Percentiles rank a stretch among this genome's conserved stretches.
Evolutionary conservation across 192 early-diverging fungal genomes (phyloP).

Genomic region (Podila minutissima): DNA sequence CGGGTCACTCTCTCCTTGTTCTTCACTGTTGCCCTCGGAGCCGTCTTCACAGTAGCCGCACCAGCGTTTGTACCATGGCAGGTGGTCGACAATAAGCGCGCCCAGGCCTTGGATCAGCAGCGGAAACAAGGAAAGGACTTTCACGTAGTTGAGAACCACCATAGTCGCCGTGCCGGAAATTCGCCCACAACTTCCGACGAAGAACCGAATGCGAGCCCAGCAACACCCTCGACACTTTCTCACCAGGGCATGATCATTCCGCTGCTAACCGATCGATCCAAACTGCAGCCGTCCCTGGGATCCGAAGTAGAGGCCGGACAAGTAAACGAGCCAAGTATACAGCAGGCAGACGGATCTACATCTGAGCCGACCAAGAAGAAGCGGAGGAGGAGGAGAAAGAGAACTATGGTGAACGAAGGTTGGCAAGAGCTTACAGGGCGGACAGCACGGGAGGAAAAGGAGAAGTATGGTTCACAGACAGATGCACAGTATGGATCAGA

Average conservation of each 20-base stretch:
- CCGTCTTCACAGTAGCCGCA: slow-evolving; percentile 60
- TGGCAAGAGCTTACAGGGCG: slow-evolving; percentile 49
- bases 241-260: slow-evolving; percentile 35
- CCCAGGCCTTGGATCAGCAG: slow-evolving; percentile 49
- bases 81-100: slow-evolving; percentile 58
- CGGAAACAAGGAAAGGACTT: slow-evolving; percentile 46
- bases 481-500: not conserved
- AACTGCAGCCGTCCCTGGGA: not conserved
- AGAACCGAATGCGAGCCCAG: not conserved
- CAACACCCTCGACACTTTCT: slow-evolving; percentile 10
- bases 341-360: not conserved
- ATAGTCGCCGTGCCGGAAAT: not conserved
- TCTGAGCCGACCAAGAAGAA: slow-evolving; percentile 9
- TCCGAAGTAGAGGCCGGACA: not conserved
- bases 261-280: slow-evolving; percentile 32
- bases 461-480: slow-evolving; percentile 4
- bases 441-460: slow-evolving; percentile 45
- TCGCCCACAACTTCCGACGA: not conserved
- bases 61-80: slow-evolving; percentile 65
- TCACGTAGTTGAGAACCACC: slow-evolving; percentile 28
- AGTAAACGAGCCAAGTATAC: not conserved
- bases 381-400: slow-evolving; percentile 43
- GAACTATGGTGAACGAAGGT: slow-evolving; percentile 48
- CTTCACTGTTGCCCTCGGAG: slow-evolving; percentile 60
- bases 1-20: slow-evolving; percentile 60